These are phyloP conservation scores for Arabidopsis lyrata DNA, from an alignment of 441 rosid genomes.

Conservation along the genomic window DNA sequence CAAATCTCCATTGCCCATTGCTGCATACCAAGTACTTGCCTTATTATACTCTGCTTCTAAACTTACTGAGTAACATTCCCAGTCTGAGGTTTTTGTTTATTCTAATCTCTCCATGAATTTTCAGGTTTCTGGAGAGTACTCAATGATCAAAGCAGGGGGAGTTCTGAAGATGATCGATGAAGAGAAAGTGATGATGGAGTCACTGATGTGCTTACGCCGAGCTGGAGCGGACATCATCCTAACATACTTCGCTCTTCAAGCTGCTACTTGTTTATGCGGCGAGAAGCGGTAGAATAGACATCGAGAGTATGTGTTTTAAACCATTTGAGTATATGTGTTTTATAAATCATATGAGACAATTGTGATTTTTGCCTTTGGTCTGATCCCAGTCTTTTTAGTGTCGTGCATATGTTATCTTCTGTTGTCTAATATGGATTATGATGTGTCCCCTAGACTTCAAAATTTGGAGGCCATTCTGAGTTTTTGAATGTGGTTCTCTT, in stretches of 20 bases:
- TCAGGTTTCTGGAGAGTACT: conserved; percentile 98
- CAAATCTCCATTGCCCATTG: conserved; percentile 84
- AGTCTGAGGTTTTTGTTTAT: conserved; percentile 1
- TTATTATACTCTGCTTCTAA: neutral
- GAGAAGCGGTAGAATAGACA: conserved; percentile 60
- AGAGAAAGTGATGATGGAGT: conserved; percentile 97
- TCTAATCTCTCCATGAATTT: neutral
- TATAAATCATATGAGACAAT: conserved; percentile 23
- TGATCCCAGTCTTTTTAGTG: conserved; percentile 7
- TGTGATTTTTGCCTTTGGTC: conserved; percentile 13
- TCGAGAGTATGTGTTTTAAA: conserved; percentile 3
- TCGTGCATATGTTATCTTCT: conserved; percentile 7
- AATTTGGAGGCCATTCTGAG: conserved; percentile 7
- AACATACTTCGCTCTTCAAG: conserved; percentile 93
- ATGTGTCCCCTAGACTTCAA: neutral
- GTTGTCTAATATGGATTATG: neutral
- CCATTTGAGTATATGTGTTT: conserved; percentile 19
- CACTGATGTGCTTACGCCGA: conserved; percentile 85
- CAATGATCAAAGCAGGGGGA: conserved; percentile 96
- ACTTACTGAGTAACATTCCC: neutral
- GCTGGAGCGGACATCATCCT: conserved; percentile 95
- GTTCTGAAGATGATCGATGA: conserved; percentile 96
- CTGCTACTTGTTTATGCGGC: conserved; percentile 83
- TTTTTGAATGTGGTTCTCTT: neutral
- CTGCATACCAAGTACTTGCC: conserved; percentile 84